Conservation (phyloP, 2,329 filamentous ascomycete genomes). For the Pseudogymnoascus sp. region DNA sequence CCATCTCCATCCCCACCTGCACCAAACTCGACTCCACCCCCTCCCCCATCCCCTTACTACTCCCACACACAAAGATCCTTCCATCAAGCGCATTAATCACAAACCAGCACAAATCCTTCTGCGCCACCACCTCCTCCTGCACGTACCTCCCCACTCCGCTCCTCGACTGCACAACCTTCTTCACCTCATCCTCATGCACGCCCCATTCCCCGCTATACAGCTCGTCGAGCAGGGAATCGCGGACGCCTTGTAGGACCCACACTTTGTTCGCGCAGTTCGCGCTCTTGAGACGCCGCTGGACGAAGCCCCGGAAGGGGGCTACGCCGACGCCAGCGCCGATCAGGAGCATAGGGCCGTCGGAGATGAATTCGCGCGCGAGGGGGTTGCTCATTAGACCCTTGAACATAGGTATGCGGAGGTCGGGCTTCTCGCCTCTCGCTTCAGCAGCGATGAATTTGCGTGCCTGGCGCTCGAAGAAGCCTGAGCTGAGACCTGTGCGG, state of each 20-base stretch:
- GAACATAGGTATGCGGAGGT: constrained; percentile 90
- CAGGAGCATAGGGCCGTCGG: constrained; percentile 93
- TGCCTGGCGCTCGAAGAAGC: constrained; percentile 85
- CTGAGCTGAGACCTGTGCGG: constrained; percentile 82
- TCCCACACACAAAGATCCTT: constrained; percentile 92
- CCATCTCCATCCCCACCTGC: constrained; percentile 88
- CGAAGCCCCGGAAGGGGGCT: constrained; percentile 95
- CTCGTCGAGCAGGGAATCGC: constrained; percentile 91
- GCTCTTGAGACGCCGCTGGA: constrained; percentile 85
- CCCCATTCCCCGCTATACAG: constrained; percentile 96
- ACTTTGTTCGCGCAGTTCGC: constrained; percentile 97
- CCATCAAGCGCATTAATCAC: constrained; percentile 96
- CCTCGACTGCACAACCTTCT: constrained; percentile 70
- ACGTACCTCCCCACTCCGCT: constrained; percentile 73
- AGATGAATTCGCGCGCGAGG: constrained; percentile 80
- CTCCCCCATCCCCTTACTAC: constrained; percentile 93
- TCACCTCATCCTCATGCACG: constrained; percentile 79
- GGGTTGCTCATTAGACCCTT: constrained; percentile 97
- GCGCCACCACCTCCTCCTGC: constrained; percentile 85
- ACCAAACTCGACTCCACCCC: constrained; percentile 83
- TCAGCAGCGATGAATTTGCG: constrained; percentile 62
- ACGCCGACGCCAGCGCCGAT: constrained; percentile 96
- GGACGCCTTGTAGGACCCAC: constrained; percentile 88
- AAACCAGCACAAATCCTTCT: constrained; percentile 97
- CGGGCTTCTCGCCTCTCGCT: constrained; percentile 47